Conservation (phyloP, 176 grass and related monocot species). For the Hsuehochloa calcarea region DNA sequence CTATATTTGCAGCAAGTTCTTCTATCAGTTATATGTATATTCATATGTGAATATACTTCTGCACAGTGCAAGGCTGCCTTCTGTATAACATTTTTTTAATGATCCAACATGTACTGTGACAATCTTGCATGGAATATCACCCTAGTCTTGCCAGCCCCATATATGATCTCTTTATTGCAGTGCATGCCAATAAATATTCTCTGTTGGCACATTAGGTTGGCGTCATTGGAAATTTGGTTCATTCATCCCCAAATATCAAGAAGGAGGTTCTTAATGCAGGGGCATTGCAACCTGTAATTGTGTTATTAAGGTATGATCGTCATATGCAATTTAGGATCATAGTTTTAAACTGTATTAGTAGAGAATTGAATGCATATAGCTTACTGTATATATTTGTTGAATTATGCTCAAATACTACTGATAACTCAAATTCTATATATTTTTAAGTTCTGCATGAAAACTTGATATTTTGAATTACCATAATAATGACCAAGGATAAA, state of each 20-base stretch:
- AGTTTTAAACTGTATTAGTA: slow-evolving; percentile 41
- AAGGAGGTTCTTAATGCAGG: slow-evolving; percentile 97
- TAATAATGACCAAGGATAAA: no score
- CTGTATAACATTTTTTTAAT: not conserved
- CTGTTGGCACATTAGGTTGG: slow-evolving; percentile 69
- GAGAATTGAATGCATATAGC: slow-evolving; percentile 31
- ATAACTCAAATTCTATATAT: not conserved
- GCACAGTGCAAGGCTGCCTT: not conserved
- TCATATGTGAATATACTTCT: not conserved
- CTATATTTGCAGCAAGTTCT: not conserved
- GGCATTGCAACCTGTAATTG: slow-evolving; percentile 94
- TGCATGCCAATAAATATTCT: slow-evolving; percentile 16
- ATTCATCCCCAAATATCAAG: slow-evolving; percentile 99
- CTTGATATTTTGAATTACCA: not conserved
- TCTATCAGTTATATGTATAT: slow-evolving; percentile 9
- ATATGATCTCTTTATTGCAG: slow-evolving; percentile 3
- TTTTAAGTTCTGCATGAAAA: not conserved
- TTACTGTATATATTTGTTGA: slow-evolving; percentile 20
- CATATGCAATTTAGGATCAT: slow-evolving; percentile 15
- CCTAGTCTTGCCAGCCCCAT: not conserved
- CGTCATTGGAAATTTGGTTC: slow-evolving; percentile 98
- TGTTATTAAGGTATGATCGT: slow-evolving; percentile 78
- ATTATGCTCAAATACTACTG: slow-evolving; percentile 8
- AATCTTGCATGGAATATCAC: slow-evolving; percentile 11
- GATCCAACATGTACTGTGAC: not conserved